Evolutionary conservation across 768 basidiomycete species (phyloP).

Genomic region (Boletus subcaerulescens): DNA sequence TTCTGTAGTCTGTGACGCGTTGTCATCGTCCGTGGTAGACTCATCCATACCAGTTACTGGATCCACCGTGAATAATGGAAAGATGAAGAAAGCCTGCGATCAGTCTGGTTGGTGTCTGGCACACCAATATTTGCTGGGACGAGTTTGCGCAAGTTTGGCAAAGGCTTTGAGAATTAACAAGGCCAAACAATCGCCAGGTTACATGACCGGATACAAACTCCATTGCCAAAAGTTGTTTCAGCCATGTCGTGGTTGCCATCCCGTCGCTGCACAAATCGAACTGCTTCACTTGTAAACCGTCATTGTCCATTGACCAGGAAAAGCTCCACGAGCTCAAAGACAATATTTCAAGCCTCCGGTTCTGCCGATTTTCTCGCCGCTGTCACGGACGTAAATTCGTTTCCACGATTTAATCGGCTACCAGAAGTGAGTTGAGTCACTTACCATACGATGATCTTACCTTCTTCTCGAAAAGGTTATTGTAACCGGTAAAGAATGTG

Average conservation of each 20-base stretch:
- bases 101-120: background rate
- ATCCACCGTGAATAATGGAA: conserved; percentile 13
- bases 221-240: no score
- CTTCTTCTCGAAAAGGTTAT: conserved; percentile 15
- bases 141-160: conserved; percentile 24
- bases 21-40: conserved; percentile 55
- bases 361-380: conserved; percentile 30
- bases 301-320: conserved; percentile 2
- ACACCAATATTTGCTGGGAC: conserved; percentile 6
- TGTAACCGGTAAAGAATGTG: conserved; percentile 24
- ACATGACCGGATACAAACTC: no score
- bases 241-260: conserved; percentile 16
- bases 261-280: background rate
- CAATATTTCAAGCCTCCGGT: conserved; percentile 21
- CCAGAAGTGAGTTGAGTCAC: conserved; percentile 27
- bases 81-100: background rate
- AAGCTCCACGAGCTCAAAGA: conserved; percentile 9
- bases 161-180: conserved; percentile 24
- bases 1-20: conserved; percentile 80
- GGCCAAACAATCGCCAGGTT: conserved; percentile 15
- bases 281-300: background rate
- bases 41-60: conserved; percentile 35
- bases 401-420: conserved; percentile 17
- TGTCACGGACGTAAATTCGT: conserved; percentile 14
- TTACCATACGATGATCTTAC: background rate